Evolutionary conservation across 208 protist genomes (phyloP).

Genomic region (Vickermania ingenoplastis): DNA sequence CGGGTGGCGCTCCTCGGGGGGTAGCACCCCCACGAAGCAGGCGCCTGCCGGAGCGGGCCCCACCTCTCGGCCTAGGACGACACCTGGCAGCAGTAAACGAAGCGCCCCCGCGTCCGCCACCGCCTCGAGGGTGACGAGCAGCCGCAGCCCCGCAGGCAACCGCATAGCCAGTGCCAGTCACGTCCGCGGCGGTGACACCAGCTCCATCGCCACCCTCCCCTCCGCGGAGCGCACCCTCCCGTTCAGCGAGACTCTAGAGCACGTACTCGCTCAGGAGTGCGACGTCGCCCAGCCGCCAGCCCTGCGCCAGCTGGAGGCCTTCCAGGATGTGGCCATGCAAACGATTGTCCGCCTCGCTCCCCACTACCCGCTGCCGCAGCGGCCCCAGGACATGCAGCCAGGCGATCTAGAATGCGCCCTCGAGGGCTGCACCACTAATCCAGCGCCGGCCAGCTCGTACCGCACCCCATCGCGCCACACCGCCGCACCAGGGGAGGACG

Average conservation of each 20-base stretch:
- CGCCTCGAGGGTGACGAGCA: not conserved
- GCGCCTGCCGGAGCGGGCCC: not conserved
- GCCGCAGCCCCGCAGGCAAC: not conserved
- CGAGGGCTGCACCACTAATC: not conserved
- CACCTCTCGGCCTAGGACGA: too few species aligned
- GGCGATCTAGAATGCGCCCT: not conserved
- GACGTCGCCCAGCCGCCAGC: not conserved
- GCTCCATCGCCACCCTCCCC: not conserved
- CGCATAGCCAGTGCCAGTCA: not conserved
- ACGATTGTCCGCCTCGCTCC: conserved; percentile 5
- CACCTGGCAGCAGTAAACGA: too few species aligned
- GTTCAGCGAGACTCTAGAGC: not conserved
- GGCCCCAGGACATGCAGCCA: not conserved
- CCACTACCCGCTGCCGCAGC: not conserved
- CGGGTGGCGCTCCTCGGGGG: not conserved
- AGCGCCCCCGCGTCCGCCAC: not conserved
- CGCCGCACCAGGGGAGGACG: not conserved
- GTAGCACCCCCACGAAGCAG: not conserved
- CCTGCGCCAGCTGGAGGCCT: conserved; percentile 24
- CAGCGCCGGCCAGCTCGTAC: not conserved
- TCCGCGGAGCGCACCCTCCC: not conserved
- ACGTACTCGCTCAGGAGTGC: not conserved
- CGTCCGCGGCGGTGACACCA: not conserved
- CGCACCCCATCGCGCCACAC: not conserved
- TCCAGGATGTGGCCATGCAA: conserved; percentile 11